Conservation (phyloP, 441 rosid species). For the Populus hybrid region DNA sequence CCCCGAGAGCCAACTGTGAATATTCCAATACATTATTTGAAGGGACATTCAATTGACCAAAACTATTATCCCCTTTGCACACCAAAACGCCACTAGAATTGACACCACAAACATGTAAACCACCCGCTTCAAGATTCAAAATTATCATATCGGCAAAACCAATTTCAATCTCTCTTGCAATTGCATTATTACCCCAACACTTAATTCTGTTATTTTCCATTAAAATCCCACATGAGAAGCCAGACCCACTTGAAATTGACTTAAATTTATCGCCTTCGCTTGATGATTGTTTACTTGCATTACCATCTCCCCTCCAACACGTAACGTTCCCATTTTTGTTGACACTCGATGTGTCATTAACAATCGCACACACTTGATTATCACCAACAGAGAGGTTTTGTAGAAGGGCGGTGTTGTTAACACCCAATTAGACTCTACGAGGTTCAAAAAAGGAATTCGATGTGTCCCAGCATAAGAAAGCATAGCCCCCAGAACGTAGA, state of each 20-base stretch:
- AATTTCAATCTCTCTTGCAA: constrained; percentile 31
- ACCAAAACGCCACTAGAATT: constrained; percentile 40
- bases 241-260: constrained; percentile 62
- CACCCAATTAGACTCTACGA: constrained; percentile 59
- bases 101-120: constrained; percentile 71
- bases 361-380: constrained; percentile 58
- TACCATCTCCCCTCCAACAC: constrained; percentile 60
- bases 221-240: constrained; percentile 69
- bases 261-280: constrained; percentile 11
- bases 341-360: constrained; percentile 3
- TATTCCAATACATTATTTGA: constrained; percentile 29
- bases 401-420: constrained; percentile 35
- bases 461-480: constrained; percentile 71
- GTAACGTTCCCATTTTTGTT: constrained; percentile 28
- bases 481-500: constrained; percentile 64
- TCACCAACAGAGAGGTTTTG: constrained; percentile 58
- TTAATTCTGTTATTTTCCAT: constrained; percentile 23
- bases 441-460: constrained; percentile 18
- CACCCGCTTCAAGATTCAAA: constrained; percentile 56
- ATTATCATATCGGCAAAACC: constrained; percentile 44
- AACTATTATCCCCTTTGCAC: constrained; percentile 57
- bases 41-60: constrained; percentile 53
- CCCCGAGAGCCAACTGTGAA: constrained; percentile 54
- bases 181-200: constrained; percentile 60
- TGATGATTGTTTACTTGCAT: neutral